These are phyloP conservation scores for Hypoxylon crocopeplum DNA, from an alignment of 495 filamentous ascomycete species.

Conservation along the genomic window DNA sequence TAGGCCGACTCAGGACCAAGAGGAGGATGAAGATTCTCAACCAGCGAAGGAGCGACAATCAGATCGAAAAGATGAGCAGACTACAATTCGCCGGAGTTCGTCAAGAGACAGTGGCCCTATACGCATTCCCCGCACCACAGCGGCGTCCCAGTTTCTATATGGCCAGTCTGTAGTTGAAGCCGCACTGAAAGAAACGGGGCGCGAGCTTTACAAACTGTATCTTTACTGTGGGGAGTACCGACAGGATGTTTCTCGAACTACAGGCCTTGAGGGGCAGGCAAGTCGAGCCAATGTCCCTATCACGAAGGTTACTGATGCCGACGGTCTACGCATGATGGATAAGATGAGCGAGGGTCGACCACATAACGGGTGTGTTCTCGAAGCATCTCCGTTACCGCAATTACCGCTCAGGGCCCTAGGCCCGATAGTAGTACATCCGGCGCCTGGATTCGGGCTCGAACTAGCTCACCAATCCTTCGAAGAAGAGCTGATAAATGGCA, in stretches of 20 bases:
- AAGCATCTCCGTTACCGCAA: slow-evolving; percentile 81
- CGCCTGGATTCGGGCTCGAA: slow-evolving; percentile 60
- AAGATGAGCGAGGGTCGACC: slow-evolving; percentile 83
- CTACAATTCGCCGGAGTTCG: not conserved
- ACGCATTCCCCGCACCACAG: slow-evolving; percentile 78
- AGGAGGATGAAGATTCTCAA: not conserved
- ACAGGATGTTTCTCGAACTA: slow-evolving; percentile 47
- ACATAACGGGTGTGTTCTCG: slow-evolving; percentile 90
- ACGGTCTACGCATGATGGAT: slow-evolving; percentile 71
- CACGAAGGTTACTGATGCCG: slow-evolving; percentile 54
- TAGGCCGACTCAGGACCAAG: too few species aligned
- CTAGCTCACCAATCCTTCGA: slow-evolving; percentile 74
- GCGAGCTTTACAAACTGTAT: slow-evolving; percentile 86
- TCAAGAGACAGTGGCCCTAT: slow-evolving; percentile 47
- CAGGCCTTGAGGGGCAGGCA: slow-evolving; percentile 64
- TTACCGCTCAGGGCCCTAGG: slow-evolving; percentile 70
- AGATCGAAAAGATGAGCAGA: not conserved
- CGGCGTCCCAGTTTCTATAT: slow-evolving; percentile 91
- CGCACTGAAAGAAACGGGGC: slow-evolving; percentile 69
- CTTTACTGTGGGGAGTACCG: slow-evolving; percentile 66
- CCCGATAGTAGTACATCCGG: slow-evolving; percentile 46
- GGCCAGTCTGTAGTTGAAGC: slow-evolving; percentile 82
- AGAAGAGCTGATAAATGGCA: slow-evolving; percentile 74
- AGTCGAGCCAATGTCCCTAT: slow-evolving; percentile 58
- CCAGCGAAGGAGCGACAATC: not conserved